These are phyloP conservation scores for Sclerotinia trifoliorum DNA, from an alignment of 2,329 filamentous ascomycete species.

Conservation along the genomic window DNA sequence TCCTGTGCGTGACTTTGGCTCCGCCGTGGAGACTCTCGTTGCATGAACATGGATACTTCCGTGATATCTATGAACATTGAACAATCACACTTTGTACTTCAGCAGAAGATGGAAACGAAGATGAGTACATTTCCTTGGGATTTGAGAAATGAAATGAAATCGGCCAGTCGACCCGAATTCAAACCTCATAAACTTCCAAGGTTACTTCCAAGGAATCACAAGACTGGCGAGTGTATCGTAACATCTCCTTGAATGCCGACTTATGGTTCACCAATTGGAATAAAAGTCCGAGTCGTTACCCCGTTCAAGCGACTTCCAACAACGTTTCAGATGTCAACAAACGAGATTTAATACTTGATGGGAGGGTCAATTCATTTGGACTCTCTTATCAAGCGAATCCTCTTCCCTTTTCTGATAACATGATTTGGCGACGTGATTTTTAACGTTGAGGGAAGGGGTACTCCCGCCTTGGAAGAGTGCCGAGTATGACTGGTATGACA, in stretches of 20 bases:
- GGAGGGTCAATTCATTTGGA: neutral
- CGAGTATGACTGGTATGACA: conserved; percentile 3
- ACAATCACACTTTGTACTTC: neutral
- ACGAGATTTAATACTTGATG: conserved; percentile 6
- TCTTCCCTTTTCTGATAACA: neutral
- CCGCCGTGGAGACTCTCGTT: conserved; percentile 5
- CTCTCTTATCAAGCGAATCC: conserved; percentile 1
- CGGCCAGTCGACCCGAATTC: neutral
- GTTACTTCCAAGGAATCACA: conserved; percentile 13
- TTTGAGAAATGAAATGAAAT: neutral
- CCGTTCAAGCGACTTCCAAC: neutral
- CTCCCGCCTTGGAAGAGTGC: conserved; percentile 8
- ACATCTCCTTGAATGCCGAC: neutral
- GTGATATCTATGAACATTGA: neutral
- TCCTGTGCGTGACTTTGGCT: conserved; percentile 7
- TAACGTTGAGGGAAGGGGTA: conserved; percentile 11
- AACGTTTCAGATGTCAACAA: conserved; percentile 9
- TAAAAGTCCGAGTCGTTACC: neutral
- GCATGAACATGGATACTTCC: conserved; percentile 16
- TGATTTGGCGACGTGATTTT: neutral
- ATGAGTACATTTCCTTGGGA: neutral
- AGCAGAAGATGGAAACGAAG: neutral
- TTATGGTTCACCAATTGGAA: conserved; percentile 6
- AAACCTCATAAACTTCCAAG: neutral
- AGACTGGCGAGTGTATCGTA: conserved; percentile 1